Base-by-base conservation (phyloP, 306 rosid species). In the Dryas alaskensis region DNA sequence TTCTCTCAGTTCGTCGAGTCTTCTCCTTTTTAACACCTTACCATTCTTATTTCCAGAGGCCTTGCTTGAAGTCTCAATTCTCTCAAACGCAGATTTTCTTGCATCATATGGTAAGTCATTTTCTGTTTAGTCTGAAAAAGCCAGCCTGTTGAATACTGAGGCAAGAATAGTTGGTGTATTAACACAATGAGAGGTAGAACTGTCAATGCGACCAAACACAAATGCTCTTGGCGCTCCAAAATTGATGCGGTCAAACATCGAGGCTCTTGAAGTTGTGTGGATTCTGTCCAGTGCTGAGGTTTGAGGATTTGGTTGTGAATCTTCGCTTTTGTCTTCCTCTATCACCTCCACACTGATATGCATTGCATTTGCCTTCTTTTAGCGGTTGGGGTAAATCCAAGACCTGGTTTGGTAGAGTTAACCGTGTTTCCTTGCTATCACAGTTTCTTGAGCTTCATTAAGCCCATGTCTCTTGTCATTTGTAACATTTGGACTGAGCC, bases 81-180 rank as follows among this genome's bases (percentile, higher is more conserved):
- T 31, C 37, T 31, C 27, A 0, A 16, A 0, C 4, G 10, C 0
- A 31, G 37, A 31, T 31, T 31, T 10, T 5, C 0, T 31, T 31
- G 37, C 37, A 31, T 1, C 37, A 31, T 1, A 31, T 31, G 37
- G 37, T 31, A 2, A 31, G 37, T 31, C 37, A 1, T 31, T 31
- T 1, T 31, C 37, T 54, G 0, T 0, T 2, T 0, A 1, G 0
- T 3, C 25, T 1, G 3, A n/a, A 17, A 1, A 0, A 7, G 0
- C 0, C 11, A 17, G 10, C 19, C 19, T 54, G 10, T 3, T 54
- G 4, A 16, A 3, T 7, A 2, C 11, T 0, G 8, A 0, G 14
- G 4, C 0, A 1, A 11, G 7, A 0, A n/a, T 4, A 54, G 0
- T 17, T 31, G 37, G 3, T 2, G 3, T 2, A 31, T 31, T 31